Evolutionary conservation across 805 yeast genomes (phyloP).

Genomic region (Tetrapisispora pingtungensis): DNA sequence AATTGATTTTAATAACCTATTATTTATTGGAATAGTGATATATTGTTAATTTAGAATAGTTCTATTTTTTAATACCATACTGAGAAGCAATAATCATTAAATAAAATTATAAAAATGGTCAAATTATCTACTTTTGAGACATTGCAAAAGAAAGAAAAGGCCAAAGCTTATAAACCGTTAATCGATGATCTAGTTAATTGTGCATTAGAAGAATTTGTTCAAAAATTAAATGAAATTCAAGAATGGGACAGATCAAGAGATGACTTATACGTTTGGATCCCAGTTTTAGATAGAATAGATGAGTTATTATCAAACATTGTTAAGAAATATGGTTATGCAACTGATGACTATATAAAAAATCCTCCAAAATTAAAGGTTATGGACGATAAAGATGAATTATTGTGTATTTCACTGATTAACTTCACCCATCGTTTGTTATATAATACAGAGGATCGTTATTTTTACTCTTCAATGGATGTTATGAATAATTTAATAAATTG

Average conservation of each 20-base stretch:
- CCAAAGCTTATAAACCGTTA: slow-evolving; percentile 27
- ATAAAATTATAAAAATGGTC: slow-evolving; percentile 13
- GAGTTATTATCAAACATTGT: slow-evolving; percentile 46
- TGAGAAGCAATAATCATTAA: too few species aligned
- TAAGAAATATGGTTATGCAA: slow-evolving; percentile 35
- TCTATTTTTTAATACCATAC: too few species aligned
- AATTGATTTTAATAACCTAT: too few species aligned
- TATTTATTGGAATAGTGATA: too few species aligned
- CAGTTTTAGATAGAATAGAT: slow-evolving; percentile 68
- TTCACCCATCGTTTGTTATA: slow-evolving; percentile 58
- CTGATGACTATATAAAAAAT: slow-evolving; percentile 33
- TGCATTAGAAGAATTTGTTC: slow-evolving; percentile 33
- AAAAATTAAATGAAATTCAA: slow-evolving; percentile 30
- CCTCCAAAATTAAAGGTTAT: slow-evolving; percentile 40
- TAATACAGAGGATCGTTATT: slow-evolving; percentile 54
- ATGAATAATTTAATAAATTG: slow-evolving; percentile 49
- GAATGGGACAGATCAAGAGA: slow-evolving; percentile 57
- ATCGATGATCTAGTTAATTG: slow-evolving; percentile 33
- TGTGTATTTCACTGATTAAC: slow-evolving; percentile 43
- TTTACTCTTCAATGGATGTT: slow-evolving; percentile 58
- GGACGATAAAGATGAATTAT: slow-evolving; percentile 34
- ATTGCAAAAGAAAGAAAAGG: slow-evolving; percentile 37
- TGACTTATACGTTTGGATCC: slow-evolving; percentile 67
- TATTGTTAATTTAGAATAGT: too few species aligned
- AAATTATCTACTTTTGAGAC: slow-evolving; percentile 24